Evolutionary conservation across 176 grass and related monocot genomes (phyloP).

Genomic region (Musa beccarii): DNA sequence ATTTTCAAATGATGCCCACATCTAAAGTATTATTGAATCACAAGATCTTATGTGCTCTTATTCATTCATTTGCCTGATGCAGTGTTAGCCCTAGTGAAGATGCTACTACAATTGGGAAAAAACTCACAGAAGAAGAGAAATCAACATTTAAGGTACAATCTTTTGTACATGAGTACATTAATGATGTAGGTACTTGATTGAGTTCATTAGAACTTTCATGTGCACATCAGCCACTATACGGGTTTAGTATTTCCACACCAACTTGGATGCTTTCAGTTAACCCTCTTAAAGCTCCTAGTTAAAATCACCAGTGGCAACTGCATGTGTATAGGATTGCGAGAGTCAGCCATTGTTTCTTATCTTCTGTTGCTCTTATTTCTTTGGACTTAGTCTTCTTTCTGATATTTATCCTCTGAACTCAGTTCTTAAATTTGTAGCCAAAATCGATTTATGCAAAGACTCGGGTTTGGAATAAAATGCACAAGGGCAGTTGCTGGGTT

Average conservation of each 20-base stretch:
- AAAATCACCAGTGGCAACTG: neutral
- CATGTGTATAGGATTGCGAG: neutral
- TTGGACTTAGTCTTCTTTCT: neutral
- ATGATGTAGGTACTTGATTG: neutral
- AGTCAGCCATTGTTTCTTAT: neutral
- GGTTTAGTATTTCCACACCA: neutral
- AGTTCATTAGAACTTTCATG: neutral
- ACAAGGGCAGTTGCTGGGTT: too few relatives aligned
- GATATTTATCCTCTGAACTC: too few relatives aligned
- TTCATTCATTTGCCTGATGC: slow-evolving; percentile 7
- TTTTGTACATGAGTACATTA: neutral
- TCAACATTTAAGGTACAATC: slow-evolving; percentile 53
- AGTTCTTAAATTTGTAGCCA: too few relatives aligned
- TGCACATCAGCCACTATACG: neutral
- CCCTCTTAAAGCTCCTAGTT: neutral
- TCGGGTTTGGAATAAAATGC: too few relatives aligned
- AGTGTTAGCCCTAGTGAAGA: slow-evolving; percentile 74
- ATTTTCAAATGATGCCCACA: neutral
- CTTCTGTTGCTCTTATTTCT: neutral
- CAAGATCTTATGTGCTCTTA: neutral
- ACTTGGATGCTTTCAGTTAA: neutral
- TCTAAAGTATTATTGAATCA: neutral
- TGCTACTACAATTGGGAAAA: slow-evolving; percentile 41
- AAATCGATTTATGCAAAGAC: too few relatives aligned
- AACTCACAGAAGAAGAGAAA: slow-evolving; percentile 63